phyloP scores from a whole-genome alignment of 208 protist genomes.

The Porcisia hertigi region DNA sequence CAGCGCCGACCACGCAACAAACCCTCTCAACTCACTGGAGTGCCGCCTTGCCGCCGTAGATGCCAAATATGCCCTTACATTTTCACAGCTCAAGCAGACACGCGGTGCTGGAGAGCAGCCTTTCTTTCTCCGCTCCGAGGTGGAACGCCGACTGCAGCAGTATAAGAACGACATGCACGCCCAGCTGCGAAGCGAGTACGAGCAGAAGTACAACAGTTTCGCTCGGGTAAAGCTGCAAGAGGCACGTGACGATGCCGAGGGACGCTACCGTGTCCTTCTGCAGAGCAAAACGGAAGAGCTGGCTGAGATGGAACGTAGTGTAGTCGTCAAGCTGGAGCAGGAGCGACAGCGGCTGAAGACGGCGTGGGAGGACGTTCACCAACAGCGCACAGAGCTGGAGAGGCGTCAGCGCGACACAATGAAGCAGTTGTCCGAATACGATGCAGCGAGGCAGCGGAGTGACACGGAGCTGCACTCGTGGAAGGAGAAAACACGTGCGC shows the following conservation, averaged over 20 bases:
- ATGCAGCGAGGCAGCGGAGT: conserved; percentile 27
- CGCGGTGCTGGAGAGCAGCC: conserved; percentile 28
- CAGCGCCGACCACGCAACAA: conserved; percentile 21
- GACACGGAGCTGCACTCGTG: conserved; percentile 36
- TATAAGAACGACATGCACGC: conserved; percentile 74
- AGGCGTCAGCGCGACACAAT: conserved; percentile 51
- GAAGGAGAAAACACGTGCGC: conserved; percentile 42
- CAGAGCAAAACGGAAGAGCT: conserved; percentile 73
- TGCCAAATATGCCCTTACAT: conserved; percentile 82
- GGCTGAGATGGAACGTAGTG: conserved; percentile 54
- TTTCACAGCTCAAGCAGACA: conserved; percentile 53
- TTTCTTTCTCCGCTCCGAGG: conserved; percentile 61
- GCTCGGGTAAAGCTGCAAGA: conserved; percentile 60
- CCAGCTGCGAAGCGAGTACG: conserved; percentile 74
- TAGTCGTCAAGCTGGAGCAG: conserved; percentile 56
- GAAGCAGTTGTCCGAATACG: conserved; percentile 43
- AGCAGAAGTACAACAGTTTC: conserved; percentile 71
- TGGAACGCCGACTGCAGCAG: conserved; percentile 75
- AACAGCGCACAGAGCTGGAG: conserved; percentile 62
- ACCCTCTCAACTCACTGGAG: conserved; percentile 69
- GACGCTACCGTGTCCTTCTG: conserved; percentile 49
- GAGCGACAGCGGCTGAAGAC: conserved; percentile 64
- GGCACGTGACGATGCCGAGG: conserved; percentile 51
- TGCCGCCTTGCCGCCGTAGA: conserved; percentile 84
- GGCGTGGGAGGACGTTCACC: conserved; percentile 65